phyloP scores from a whole-genome alignment of 352 stramenopile species.

The Plasmopara viticola region DNA sequence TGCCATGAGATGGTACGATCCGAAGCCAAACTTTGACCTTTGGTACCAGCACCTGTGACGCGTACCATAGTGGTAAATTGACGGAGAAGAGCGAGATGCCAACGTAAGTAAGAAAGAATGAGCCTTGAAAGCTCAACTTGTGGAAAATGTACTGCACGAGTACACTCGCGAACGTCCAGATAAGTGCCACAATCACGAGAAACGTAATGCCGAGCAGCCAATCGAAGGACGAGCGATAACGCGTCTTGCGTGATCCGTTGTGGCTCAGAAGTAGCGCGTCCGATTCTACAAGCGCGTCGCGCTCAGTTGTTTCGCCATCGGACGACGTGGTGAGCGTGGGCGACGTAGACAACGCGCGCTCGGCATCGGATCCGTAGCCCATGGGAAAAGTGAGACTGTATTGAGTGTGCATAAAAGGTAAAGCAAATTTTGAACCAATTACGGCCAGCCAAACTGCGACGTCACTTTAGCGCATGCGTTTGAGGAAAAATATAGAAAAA shows the following conservation, averaged over 20 bases:
- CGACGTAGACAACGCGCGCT: slow-evolving; percentile 17
- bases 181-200: slow-evolving; percentile 64
- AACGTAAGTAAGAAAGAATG: slow-evolving; percentile 88
- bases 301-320: slow-evolving; percentile 18
- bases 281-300: slow-evolving; percentile 14
- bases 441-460: not conserved
- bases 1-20: slow-evolving; percentile 29
- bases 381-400: slow-evolving; percentile 13
- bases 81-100: slow-evolving; percentile 81
- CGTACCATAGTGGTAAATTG: slow-evolving; percentile 75
- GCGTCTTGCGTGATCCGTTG: slow-evolving; percentile 7
- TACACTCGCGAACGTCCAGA: slow-evolving; percentile 82
- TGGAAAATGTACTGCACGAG: slow-evolving; percentile 88
- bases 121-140: slow-evolving; percentile 74
- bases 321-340: slow-evolving; percentile 17
- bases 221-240: slow-evolving; percentile 34
- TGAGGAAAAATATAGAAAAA: not conserved
- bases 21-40: slow-evolving; percentile 30
- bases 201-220: slow-evolving; percentile 72
- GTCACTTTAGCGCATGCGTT: not conserved
- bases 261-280: slow-evolving; percentile 23
- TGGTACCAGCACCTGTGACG: slow-evolving; percentile 46
- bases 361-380: slow-evolving; percentile 12
- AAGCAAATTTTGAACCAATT: slow-evolving; percentile 2
- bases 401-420: not conserved